A percentile compares a stretch with the other conserved stretches of the same genome.
Evolutionary conservation across 805 yeast species (phyloP).

Genomic region (Ogataea methylovora): DNA sequence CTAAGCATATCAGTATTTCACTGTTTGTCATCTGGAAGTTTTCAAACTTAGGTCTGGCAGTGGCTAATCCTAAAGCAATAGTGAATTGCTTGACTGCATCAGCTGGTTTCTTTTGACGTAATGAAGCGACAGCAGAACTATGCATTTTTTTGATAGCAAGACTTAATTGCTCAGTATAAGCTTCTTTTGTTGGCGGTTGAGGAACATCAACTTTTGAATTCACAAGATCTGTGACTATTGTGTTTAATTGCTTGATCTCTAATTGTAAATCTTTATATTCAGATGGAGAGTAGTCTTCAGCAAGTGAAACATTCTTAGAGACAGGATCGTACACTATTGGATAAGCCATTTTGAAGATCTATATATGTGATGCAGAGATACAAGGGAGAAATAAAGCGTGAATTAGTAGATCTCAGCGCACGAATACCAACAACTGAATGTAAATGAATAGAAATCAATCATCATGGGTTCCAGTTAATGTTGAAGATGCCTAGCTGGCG

Average conservation of each 20-base stretch:
- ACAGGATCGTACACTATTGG: constrained; percentile 25
- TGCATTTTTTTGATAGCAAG: constrained; percentile 58
- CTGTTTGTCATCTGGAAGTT: constrained; percentile 65
- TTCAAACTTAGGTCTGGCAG: constrained; percentile 66
- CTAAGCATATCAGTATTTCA: constrained; percentile 57
- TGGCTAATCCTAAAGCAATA: constrained; percentile 60
- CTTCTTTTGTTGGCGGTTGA: constrained; percentile 44
- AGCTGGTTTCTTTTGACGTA: constrained; percentile 44
- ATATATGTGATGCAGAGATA: no score
- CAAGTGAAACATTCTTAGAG: constrained; percentile 19
- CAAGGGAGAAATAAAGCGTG: no score
- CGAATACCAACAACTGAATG: no score
- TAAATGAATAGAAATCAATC: no score
- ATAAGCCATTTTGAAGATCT: constrained; percentile 5
- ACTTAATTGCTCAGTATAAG: constrained; percentile 47
- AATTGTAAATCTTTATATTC: constrained; percentile 16
- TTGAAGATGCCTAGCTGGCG: no score
- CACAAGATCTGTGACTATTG: constrained; percentile 33
- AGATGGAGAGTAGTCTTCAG: constrained; percentile 11
- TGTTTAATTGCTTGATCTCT: constrained; percentile 27
- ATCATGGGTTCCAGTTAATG: no score
- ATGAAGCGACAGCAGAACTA: constrained; percentile 52
- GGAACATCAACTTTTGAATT: constrained; percentile 42
- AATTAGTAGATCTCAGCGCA: no score
- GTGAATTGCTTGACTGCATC: constrained; percentile 61